These are phyloP conservation scores for Huiozyma sinensis DNA, from an alignment of 805 yeast genomes.

Conservation along the genomic window DNA sequence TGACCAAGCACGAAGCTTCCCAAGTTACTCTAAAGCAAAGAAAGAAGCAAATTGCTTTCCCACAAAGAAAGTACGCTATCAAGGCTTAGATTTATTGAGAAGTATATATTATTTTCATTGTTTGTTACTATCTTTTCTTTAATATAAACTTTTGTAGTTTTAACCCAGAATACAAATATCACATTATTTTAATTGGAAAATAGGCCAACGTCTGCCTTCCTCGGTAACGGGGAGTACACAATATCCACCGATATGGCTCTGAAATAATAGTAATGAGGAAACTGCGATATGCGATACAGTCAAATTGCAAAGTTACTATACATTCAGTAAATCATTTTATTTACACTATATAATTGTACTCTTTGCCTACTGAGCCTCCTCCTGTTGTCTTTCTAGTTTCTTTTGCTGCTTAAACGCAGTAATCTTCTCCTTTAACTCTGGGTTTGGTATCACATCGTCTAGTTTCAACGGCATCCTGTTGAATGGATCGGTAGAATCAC, in stretches of 20 bases:
- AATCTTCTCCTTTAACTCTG: conserved; percentile 54
- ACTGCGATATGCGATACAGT: no score
- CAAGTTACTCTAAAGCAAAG: conserved; percentile 79
- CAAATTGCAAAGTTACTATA: no score
- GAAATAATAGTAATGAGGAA: no score
- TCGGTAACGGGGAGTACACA: no score
- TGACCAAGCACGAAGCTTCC: conserved; percentile 79
- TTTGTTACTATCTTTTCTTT: conserved; percentile 2
- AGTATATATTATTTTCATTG: neutral
- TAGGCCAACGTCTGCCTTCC: neutral
- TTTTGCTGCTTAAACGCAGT: conserved; percentile 43
- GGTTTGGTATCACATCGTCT: conserved; percentile 78
- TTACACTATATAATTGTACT: no score
- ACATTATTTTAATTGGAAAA: neutral
- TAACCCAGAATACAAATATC: neutral
- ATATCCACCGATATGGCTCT: no score
- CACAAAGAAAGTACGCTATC: conserved; percentile 97
- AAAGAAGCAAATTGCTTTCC: conserved; percentile 93
- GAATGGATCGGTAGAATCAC: conserved; percentile 96
- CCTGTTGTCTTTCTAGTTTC: conserved; percentile 15
- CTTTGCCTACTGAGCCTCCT: no score
- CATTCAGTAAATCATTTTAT: no score
- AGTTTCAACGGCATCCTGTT: conserved; percentile 83
- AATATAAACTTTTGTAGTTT: conserved; percentile 1
- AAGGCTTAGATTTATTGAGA: conserved; percentile 61